Evolutionary conservation across 1,139 yeast genomes (phyloP), one percentile per base, ranked within the genome.

Genomic region (Saccharomyces hybrid): DNA sequence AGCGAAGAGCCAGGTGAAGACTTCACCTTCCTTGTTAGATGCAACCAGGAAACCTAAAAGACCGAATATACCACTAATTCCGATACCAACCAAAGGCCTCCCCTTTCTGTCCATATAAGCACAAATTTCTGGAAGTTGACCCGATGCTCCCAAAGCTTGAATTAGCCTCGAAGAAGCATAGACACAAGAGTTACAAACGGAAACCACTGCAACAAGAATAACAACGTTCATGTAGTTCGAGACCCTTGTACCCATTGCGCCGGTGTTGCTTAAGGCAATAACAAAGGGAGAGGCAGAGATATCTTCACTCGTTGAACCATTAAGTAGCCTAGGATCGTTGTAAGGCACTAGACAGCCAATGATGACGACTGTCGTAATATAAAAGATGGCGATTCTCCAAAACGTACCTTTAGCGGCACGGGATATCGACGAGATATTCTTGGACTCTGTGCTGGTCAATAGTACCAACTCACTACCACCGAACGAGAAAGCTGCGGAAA

Each of bases 361-460:
- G 54, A 85, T 70, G 42, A 81, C 73, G 60, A 84, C 72, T 4
- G 86, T 79, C 25, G 81, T 72, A 55, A 85, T 71, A 71, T 84
- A 85, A 70, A 85, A 83, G 49, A 84, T 70, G 16, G 83, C 66
- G 58, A 85, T 81, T 73, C 91, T 78, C 84, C 87, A 84, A 69
- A 83, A 80, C 23, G 84, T 88, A 63, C 83, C 89, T 68, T 84
- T 84, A 58, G 82, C 80, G 41, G 90, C 89, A 56, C 75, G 42
- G 2, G 41, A 34, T 34, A 34, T 34, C 0, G 34, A 16, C 1
- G 34, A 31, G 3, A 34, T 34, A 7, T 34, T 16, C 11, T 34
- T 34, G 42, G 96, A 81, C 73, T 90, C 97, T 16, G 95, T 89
- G 53, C 95, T 88, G 27, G 96, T 95, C 60, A 90, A 75, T 59